Evolutionary conservation across 129 eudicot species (phyloP).

Genomic region (Flaveria trinervia): DNA sequence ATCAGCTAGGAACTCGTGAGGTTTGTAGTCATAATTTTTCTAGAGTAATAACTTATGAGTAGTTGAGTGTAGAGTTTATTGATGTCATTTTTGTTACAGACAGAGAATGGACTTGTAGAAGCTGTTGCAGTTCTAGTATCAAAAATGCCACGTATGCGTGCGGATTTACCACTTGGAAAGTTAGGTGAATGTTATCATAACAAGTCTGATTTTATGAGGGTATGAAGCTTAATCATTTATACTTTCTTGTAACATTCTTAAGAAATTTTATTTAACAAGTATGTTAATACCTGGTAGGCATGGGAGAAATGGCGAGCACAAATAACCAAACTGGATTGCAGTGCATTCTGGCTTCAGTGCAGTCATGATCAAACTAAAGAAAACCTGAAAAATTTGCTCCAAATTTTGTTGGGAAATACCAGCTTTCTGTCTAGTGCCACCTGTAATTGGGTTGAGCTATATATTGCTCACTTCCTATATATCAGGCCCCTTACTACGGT

Average conservation of each 20-base stretch:
- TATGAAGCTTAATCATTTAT: slow-evolving; percentile 19
- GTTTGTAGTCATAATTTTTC: slow-evolving; percentile 31
- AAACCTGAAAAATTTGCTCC: slow-evolving; percentile 71
- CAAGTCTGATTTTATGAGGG: slow-evolving; percentile 95
- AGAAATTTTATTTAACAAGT: background rate
- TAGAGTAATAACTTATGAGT: slow-evolving; percentile 2
- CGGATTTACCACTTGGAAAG: slow-evolving; percentile 53
- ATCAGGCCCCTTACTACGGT: slow-evolving; percentile 94
- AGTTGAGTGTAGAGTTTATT: background rate
- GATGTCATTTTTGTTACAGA: slow-evolving; percentile 44
- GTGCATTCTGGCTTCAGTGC: slow-evolving; percentile 95
- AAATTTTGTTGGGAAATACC: slow-evolving; percentile 80
- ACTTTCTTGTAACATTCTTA: background rate
- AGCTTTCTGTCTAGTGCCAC: slow-evolving; percentile 63
- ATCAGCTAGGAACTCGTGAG: slow-evolving; percentile 93
- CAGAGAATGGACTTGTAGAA: slow-evolving; percentile 96
- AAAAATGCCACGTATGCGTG: slow-evolving; percentile 92
- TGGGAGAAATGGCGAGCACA: slow-evolving; percentile 98
- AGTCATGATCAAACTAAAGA: slow-evolving; percentile 73
- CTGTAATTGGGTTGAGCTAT: slow-evolving; percentile 88
- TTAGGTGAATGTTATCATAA: slow-evolving; percentile 77
- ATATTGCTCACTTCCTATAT: slow-evolving; percentile 73
- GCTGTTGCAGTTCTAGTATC: slow-evolving; percentile 92
- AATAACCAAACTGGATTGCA: slow-evolving; percentile 92
- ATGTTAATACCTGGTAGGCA: slow-evolving; percentile 52